A percentile compares a stretch with the other conserved stretches of the same genome.
Evolutionary conservation across 2,329 filamentous ascomycete species (phyloP).

Genomic region (Nectriaceae sp.): DNA sequence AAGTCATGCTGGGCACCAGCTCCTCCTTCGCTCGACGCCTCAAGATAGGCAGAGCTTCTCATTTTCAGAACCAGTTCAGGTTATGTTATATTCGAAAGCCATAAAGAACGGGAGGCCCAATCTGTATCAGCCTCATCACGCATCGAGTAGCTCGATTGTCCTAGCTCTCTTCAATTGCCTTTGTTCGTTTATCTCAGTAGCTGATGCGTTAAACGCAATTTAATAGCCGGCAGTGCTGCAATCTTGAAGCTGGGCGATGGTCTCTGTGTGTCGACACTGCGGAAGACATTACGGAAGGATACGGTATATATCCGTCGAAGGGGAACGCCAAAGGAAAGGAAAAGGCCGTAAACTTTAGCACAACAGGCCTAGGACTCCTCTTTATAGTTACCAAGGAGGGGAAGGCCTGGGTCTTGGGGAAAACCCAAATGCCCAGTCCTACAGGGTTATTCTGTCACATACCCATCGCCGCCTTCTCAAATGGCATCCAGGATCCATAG

Average conservation of each 20-base stretch:
- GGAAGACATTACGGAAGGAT: conserved; percentile 28
- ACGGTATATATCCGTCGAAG: not conserved
- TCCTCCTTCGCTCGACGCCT: conserved; percentile 16
- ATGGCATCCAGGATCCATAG: not conserved
- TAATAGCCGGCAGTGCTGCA: conserved; percentile 29
- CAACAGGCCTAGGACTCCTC: not conserved
- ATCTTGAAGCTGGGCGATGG: conserved; percentile 26
- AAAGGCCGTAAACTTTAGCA: not conserved
- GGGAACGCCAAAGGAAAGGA: not conserved
- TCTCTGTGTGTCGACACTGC: conserved; percentile 27
- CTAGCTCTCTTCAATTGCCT: conserved; percentile 4
- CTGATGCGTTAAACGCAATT: conserved; percentile 23
- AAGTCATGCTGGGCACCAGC: conserved; percentile 12
- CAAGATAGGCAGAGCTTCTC: conserved; percentile 27
- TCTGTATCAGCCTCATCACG: conserved; percentile 29
- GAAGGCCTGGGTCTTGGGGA: not conserved
- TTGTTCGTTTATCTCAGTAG: no score
- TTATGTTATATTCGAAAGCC: conserved; percentile 26
- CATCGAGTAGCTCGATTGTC: conserved; percentile 6
- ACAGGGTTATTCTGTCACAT: not conserved
- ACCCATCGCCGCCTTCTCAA: not conserved
- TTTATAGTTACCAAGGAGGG: not conserved
- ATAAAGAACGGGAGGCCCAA: conserved; percentile 23
- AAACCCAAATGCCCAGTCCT: not conserved
- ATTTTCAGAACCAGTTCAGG: conserved; percentile 16